Percentiles rank a stretch among this genome's conserved stretches.
These are phyloP conservation scores for Lichtheimia ramosa DNA, from an alignment of 371 early-diverging fungal species.

Conservation along the genomic window DNA sequence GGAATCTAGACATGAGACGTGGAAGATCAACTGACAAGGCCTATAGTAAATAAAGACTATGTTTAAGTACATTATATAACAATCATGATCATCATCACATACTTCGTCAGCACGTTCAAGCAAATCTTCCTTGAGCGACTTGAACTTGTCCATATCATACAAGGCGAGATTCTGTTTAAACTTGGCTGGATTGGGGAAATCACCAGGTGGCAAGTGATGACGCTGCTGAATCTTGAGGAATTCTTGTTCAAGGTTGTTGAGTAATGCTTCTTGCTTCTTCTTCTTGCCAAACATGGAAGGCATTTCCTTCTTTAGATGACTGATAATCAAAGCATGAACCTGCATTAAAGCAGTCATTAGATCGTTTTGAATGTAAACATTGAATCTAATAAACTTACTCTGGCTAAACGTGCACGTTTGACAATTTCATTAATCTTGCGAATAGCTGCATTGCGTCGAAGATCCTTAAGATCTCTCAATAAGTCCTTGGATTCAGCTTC, in stretches of 20 bases:
- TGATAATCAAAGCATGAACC: slow-evolving; percentile 85
- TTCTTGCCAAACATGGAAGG: slow-evolving; percentile 84
- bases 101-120: slow-evolving; percentile 58
- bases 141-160: slow-evolving; percentile 73
- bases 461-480: slow-evolving; percentile 68
- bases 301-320: slow-evolving; percentile 82
- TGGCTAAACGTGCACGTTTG: slow-evolving; percentile 83
- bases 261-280: slow-evolving; percentile 65
- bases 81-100: neutral
- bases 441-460: slow-evolving; percentile 84
- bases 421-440: slow-evolving; percentile 92
- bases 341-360: slow-evolving; percentile 6
- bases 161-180: slow-evolving; percentile 56
- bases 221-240: slow-evolving; percentile 67
- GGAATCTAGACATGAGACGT: slow-evolving; percentile 65
- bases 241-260: slow-evolving; percentile 62
- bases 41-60: slow-evolving; percentile 16
- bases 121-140: slow-evolving; percentile 62
- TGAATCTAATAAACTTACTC: slow-evolving; percentile 22
- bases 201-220: slow-evolving; percentile 62
- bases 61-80: neutral
- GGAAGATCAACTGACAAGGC: slow-evolving; percentile 65
- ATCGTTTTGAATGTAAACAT: neutral
- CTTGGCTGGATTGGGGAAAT: slow-evolving; percentile 62
- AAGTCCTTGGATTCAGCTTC: slow-evolving; percentile 79